These are phyloP conservation scores for Tricladium varicosporioides DNA, from an alignment of 2,329 filamentous ascomycete species.

Conservation along the genomic window DNA sequence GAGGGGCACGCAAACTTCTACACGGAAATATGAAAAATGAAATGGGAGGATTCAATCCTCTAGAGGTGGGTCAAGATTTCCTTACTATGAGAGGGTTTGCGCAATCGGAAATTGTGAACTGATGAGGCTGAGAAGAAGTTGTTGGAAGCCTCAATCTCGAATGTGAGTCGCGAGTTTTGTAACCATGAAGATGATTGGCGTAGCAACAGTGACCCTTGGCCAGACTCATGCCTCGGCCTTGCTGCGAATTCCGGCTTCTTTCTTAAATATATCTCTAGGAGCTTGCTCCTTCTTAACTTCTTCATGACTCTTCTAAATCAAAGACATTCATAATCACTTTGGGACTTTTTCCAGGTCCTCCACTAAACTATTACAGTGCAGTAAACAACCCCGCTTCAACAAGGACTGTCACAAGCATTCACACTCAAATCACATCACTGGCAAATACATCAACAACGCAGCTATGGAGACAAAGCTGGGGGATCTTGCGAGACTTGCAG, in stretches of 20 bases:
- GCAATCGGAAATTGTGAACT: too few relatives aligned
- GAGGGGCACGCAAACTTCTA: too few relatives aligned
- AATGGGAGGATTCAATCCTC: too few relatives aligned
- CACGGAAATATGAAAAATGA: too few relatives aligned
- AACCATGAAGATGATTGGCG: neutral
- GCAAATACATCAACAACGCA: neutral
- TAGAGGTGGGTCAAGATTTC: too few relatives aligned
- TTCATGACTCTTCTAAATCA: too few relatives aligned
- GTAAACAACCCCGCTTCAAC: neutral
- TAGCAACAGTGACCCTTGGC: neutral
- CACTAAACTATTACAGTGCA: neutral
- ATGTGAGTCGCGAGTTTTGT: too few relatives aligned
- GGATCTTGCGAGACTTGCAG: constrained; percentile 19
- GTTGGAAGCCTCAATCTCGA: constrained; percentile 3
- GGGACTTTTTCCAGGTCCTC: too few relatives aligned
- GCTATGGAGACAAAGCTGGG: constrained; percentile 27
- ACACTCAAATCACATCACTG: neutral
- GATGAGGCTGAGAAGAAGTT: neutral
- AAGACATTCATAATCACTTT: too few relatives aligned
- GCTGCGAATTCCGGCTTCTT: too few relatives aligned
- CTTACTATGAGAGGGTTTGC: neutral
- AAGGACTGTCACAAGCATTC: constrained; percentile 11
- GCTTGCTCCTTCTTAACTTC: too few relatives aligned
- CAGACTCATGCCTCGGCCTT: neutral
- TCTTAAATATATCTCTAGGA: too few relatives aligned